Conservation (phyloP, 768 basidiomycete species). For the Pleurotus platypus region DNA sequence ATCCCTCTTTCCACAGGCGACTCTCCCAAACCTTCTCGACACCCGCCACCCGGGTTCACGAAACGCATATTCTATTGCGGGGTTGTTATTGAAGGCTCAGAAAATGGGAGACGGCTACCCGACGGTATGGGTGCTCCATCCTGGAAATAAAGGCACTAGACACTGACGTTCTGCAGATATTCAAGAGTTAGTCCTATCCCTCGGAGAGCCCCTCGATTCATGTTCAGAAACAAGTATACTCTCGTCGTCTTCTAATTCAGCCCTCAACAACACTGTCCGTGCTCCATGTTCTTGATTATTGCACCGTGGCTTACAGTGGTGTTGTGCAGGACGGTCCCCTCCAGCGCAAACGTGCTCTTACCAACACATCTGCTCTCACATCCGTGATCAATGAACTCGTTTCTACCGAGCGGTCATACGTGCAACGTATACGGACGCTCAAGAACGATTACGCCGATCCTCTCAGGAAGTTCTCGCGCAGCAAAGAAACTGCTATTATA, state of each 20-base stretch:
- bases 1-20: constrained; percentile 73
- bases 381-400: constrained; percentile 86
- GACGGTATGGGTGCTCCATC: constrained; percentile 43
- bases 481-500: constrained; percentile 83
- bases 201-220: constrained; percentile 63
- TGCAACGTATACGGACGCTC: constrained; percentile 76
- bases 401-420: constrained; percentile 85
- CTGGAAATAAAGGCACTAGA: no score
- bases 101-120: constrained; percentile 62
- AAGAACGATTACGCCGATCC: constrained; percentile 91
- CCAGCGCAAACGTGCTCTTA: constrained; percentile 53
- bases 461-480: constrained; percentile 78
- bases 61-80: constrained; percentile 87
- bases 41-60: constrained; percentile 43
- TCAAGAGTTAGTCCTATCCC: constrained; percentile 72
- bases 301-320: no score
- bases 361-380: constrained; percentile 57
- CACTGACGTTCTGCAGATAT: constrained; percentile 47
- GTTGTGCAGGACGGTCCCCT: constrained; percentile 30
- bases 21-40: constrained; percentile 41
- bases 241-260: constrained; percentile 36
- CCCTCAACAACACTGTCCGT: constrained; percentile 22
- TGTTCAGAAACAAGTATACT: constrained; percentile 46
- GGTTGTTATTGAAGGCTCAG: constrained; percentile 84
- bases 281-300: background rate